Evolutionary conservation across 495 filamentous ascomycete species (phyloP).

Genomic region (Penicillium crystallinum): DNA sequence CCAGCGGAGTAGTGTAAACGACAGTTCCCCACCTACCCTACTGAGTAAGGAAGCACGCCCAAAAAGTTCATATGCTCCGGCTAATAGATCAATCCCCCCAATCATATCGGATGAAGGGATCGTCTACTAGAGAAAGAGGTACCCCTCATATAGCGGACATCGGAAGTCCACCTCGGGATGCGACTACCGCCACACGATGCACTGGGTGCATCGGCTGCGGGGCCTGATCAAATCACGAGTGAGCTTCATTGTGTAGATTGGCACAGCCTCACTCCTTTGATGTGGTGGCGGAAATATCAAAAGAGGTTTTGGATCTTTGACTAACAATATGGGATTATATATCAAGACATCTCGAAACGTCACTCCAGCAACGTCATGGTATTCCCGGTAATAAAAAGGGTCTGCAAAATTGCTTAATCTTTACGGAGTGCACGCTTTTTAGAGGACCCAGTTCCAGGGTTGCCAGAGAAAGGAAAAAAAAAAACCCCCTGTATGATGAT

Average conservation of each 20-base stretch:
- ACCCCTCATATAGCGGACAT: neutral
- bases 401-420: slow-evolving; percentile 23
- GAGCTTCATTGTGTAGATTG: neutral
- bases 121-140: neutral
- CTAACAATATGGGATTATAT: neutral
- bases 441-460: slow-evolving; percentile 26
- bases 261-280: slow-evolving; percentile 22
- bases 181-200: slow-evolving; percentile 18
- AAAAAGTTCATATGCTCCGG: neutral
- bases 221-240: slow-evolving; percentile 21
- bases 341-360: neutral
- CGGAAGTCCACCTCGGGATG: neutral
- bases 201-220: slow-evolving; percentile 22
- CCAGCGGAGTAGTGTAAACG: neutral
- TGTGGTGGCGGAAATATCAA: slow-evolving; percentile 13
- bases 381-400: slow-evolving; percentile 2
- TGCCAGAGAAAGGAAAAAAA: slow-evolving; percentile 5
- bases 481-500: neutral
- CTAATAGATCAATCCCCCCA: neutral
- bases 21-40: slow-evolving; percentile 3
- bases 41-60: slow-evolving; percentile 4
- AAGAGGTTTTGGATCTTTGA: neutral
- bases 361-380: slow-evolving; percentile 1
- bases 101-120: neutral
- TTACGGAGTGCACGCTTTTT: slow-evolving; percentile 11